Percentiles rank a stretch among this genome's conserved stretches.
Evolutionary conservation across 495 filamentous ascomycete species (phyloP).

Genomic region (Aspergillus olivimuriae): DNA sequence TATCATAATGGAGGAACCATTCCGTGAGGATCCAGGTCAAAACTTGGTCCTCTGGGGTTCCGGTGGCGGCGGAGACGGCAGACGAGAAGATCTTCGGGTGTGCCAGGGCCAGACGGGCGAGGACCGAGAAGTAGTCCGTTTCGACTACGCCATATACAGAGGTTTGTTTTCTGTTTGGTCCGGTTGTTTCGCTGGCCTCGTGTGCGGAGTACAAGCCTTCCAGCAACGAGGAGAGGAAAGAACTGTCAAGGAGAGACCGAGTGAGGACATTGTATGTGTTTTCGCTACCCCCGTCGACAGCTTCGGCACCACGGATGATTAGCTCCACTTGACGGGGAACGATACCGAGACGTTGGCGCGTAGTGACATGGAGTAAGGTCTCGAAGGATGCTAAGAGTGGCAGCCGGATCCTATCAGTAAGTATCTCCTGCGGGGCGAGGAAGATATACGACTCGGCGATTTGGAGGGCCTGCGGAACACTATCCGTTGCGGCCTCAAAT

Average conservation of each 20-base stretch:
- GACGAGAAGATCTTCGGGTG: constrained; percentile 59
- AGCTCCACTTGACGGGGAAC: constrained; percentile 64
- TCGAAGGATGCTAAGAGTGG: constrained; percentile 53
- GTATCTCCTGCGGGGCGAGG: constrained; percentile 68
- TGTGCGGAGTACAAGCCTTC: constrained; percentile 65
- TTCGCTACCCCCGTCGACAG: constrained; percentile 62
- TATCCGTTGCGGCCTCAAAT: constrained; percentile 63
- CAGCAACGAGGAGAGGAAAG: constrained; percentile 60
- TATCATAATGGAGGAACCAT: constrained; percentile 86
- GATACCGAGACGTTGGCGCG: constrained; percentile 57
- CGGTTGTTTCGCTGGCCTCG: constrained; percentile 67
- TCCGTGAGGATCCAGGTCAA: constrained; percentile 70
- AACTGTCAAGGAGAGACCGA: constrained; percentile 60
- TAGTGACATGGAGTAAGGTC: constrained; percentile 45
- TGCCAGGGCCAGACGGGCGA: constrained; percentile 70
- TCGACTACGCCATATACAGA: constrained; percentile 63
- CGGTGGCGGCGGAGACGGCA: constrained; percentile 37
- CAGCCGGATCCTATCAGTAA: constrained; percentile 56
- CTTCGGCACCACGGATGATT: constrained; percentile 62
- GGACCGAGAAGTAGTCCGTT: constrained; percentile 76
- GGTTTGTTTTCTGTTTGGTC: constrained; percentile 59
- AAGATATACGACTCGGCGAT: constrained; percentile 76
- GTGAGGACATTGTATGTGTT: constrained; percentile 57
- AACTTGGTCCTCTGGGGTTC: constrained; percentile 41
- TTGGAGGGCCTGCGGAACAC: constrained; percentile 59